A percentile compares a stretch with the other conserved stretches of the same genome.
Evolutionary conservation across 495 filamentous ascomycete genomes (phyloP).

Genomic region (Annulohypoxylon moriforme): DNA sequence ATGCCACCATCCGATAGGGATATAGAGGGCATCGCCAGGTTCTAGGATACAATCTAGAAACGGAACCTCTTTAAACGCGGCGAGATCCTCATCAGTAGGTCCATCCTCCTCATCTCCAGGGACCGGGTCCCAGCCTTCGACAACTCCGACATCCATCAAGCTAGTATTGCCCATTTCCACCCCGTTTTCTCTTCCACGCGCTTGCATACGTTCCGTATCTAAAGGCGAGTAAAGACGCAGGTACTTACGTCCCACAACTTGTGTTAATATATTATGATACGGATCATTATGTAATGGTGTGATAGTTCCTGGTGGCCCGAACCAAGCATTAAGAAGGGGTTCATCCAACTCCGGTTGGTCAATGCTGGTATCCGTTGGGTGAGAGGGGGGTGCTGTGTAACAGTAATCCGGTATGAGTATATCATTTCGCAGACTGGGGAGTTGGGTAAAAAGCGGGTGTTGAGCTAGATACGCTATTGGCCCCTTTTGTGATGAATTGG

Average conservation of each 20-base stretch:
- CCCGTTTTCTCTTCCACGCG: slow-evolving; percentile 71
- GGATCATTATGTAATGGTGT: slow-evolving; percentile 94
- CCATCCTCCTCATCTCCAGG: slow-evolving; percentile 26
- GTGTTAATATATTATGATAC: slow-evolving; percentile 91
- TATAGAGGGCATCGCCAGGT: slow-evolving; percentile 87
- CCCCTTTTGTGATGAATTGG: slow-evolving; percentile 36
- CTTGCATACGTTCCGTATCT: slow-evolving; percentile 69
- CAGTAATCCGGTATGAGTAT: slow-evolving; percentile 87
- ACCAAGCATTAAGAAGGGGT: slow-evolving; percentile 86
- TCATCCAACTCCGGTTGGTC: slow-evolving; percentile 62
- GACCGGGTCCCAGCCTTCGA: slow-evolving; percentile 64
- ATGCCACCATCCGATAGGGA: slow-evolving; percentile 98
- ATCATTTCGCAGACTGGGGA: slow-evolving; percentile 80
- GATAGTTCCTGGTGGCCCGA: slow-evolving; percentile 87
- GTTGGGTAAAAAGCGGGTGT: slow-evolving; percentile 85
- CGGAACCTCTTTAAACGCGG: slow-evolving; percentile 64
- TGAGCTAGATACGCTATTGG: slow-evolving; percentile 86
- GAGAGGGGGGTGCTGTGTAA: slow-evolving; percentile 72
- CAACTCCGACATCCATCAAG: slow-evolving; percentile 72
- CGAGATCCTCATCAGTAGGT: slow-evolving; percentile 33
- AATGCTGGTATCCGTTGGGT: slow-evolving; percentile 61
- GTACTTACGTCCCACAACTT: slow-evolving; percentile 93
- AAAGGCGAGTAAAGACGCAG: slow-evolving; percentile 82
- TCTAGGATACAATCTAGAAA: slow-evolving; percentile 84
- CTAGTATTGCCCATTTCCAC: slow-evolving; percentile 97